Percentiles rank a stretch among this genome's conserved stretches.
Conservation (phyloP, 495 filamentous ascomycete genomes). For the Baudoinia panamericana region DNA sequence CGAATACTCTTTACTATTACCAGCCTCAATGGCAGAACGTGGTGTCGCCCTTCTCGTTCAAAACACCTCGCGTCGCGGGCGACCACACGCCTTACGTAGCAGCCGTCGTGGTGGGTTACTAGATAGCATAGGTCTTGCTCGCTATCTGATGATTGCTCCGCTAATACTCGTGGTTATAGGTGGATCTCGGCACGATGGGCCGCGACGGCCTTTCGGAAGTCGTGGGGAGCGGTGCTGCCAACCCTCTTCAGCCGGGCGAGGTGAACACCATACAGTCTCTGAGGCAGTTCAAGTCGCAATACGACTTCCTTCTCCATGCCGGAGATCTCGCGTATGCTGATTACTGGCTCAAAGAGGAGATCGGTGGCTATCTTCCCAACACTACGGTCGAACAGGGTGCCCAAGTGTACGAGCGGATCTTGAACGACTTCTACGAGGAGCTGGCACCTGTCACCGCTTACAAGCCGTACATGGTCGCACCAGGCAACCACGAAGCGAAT, state of each 20-base stretch:
- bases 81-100: conserved; percentile 36
- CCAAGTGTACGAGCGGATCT: conserved; percentile 39
- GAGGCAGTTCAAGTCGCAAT: conserved; percentile 11
- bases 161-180: no score
- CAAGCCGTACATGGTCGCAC: conserved; percentile 43
- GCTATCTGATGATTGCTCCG: no score
- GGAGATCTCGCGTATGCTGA: conserved; percentile 44
- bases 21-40: conserved; percentile 12
- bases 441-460: conserved; percentile 33
- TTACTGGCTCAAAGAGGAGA: conserved; percentile 38
- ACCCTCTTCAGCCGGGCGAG: conserved; percentile 26
- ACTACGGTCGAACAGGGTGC: conserved; percentile 22
- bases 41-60: conserved; percentile 24
- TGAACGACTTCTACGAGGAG: conserved; percentile 44
- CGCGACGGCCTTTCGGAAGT: conserved; percentile 20
- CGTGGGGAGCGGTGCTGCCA: conserved; percentile 18
- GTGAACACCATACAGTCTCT: conserved; percentile 31
- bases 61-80: conserved; percentile 26
- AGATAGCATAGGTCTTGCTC: no score
- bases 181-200: conserved; percentile 39
- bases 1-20: conserved; percentile 42
- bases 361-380: conserved; percentile 27
- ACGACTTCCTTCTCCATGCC: conserved; percentile 30
- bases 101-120: conserved; percentile 39
- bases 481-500: conserved; percentile 44